Evolutionary conservation across 75 land plant genomes (phyloP).

Genomic region (Sequoia sempervirens): DNA sequence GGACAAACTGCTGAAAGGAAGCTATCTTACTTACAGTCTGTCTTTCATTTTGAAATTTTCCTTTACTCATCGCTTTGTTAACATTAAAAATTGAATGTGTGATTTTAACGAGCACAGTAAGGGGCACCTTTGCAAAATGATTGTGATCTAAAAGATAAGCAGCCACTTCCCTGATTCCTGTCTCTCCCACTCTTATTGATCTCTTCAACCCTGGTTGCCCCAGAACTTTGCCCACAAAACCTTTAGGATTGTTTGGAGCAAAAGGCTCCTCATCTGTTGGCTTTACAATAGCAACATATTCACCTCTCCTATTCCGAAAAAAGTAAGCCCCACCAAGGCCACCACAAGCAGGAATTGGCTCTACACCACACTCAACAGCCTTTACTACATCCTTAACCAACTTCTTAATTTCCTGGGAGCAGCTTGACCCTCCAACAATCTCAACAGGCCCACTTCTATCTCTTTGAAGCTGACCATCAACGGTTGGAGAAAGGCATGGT

Average conservation of each 20-base stretch:
- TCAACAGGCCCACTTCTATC: slow-evolving; percentile 52
- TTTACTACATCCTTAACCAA: slow-evolving; percentile 52
- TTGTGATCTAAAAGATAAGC: too few relatives aligned
- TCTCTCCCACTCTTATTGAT: too few relatives aligned
- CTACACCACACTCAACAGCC: slow-evolving; percentile 65
- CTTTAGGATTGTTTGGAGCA: slow-evolving; percentile 92
- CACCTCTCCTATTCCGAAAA: slow-evolving; percentile 64
- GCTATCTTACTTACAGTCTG: slow-evolving; percentile 63
- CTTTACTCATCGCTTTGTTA: neutral
- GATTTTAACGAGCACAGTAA: slow-evolving; percentile 54
- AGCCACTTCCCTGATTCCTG: too few relatives aligned
- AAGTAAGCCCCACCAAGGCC: slow-evolving; percentile 91
- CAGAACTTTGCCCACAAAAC: slow-evolving; percentile 68
- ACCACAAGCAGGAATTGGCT: slow-evolving; percentile 53
- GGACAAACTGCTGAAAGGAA: slow-evolving; percentile 73
- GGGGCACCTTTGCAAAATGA: slow-evolving; percentile 61
- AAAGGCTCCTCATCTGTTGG: slow-evolving; percentile 94
- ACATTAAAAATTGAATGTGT: slow-evolving; percentile 16
- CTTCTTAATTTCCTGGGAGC: slow-evolving; percentile 28
- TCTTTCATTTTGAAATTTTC: slow-evolving; percentile 15
- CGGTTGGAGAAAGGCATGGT: slow-evolving; percentile 68
- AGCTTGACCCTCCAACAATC: slow-evolving; percentile 46
- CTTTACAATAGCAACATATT: slow-evolving; percentile 75
- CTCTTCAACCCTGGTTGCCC: slow-evolving; percentile 83
- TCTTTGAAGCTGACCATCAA: slow-evolving; percentile 32